Percentiles rank a stretch among this genome's conserved stretches.
phyloP scores from a whole-genome alignment of 2,329 filamentous ascomycete species.

The Paraphaeosphaeria sporulosa region DNA sequence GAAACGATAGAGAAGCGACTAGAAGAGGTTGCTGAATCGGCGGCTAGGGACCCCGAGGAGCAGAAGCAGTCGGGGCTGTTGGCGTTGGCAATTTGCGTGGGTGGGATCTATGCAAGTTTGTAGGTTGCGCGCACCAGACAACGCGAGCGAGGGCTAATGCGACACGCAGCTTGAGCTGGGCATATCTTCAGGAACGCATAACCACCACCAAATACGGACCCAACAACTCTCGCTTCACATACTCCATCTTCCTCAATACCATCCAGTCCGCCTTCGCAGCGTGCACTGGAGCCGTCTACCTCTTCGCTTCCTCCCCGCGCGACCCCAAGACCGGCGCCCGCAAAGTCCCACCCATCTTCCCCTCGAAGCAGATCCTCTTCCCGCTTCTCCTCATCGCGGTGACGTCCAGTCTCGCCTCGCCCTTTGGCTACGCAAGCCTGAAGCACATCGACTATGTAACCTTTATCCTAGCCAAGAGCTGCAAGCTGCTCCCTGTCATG shows the following conservation, averaged over 20 bases:
- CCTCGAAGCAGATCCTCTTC: constrained; percentile 73
- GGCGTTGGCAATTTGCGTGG: constrained; percentile 86
- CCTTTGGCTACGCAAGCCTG: constrained; percentile 92
- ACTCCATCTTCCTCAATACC: constrained; percentile 94
- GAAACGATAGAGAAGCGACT: constrained; percentile 41
- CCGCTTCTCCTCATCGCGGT: constrained; percentile 86
- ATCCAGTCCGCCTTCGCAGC: constrained; percentile 92
- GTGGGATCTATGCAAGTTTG: constrained; percentile 97
- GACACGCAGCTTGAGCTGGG: constrained; percentile 81
- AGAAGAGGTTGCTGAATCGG: constrained; percentile 39
- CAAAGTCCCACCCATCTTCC: constrained; percentile 70
- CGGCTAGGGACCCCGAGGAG: constrained; percentile 42
- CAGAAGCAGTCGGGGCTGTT: constrained; percentile 65
- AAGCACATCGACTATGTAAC: constrained; percentile 98
- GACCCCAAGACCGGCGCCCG: constrained; percentile 42
- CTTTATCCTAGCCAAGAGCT: constrained; percentile 95
- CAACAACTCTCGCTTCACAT: constrained; percentile 75
- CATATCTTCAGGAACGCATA: constrained; percentile 94
- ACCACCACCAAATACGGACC: constrained; percentile 88
- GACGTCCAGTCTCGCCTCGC: constrained; percentile 87
- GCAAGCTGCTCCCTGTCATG: constrained; percentile 99
- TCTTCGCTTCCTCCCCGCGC: constrained; percentile 68
- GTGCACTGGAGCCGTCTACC: constrained; percentile 81
- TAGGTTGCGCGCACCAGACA: constrained; percentile 54
- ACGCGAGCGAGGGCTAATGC: constrained; percentile 15